A percentile compares a stretch with the other conserved stretches of the same genome.
phyloP scores from a whole-genome alignment of 768 basidiomycete species.

The Trametes elegans region DNA sequence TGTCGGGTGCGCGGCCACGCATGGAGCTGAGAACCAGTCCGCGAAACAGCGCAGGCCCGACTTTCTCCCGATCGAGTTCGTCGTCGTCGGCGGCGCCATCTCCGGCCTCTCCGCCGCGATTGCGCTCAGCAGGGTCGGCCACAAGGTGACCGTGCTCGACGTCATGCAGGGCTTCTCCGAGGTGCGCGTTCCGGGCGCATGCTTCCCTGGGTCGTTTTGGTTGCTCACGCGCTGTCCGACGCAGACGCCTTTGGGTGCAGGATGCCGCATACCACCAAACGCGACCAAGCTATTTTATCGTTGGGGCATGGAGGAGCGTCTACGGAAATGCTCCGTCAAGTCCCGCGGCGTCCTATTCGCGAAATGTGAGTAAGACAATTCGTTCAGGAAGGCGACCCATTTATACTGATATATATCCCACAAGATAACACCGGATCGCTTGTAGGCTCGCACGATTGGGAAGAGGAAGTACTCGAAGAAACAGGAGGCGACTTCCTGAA shows the following conservation, averaged over 20 bases:
- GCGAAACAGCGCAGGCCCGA: slow-evolving; percentile 8
- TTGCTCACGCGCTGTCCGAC: neutral
- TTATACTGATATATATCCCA: too few relatives aligned
- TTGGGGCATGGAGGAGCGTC: slow-evolving; percentile 51
- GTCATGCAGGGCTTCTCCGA: slow-evolving; percentile 25
- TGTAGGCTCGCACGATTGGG: slow-evolving; percentile 46
- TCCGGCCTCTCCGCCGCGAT: slow-evolving; percentile 37
- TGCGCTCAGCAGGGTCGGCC: slow-evolving; percentile 35
- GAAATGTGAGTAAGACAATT: slow-evolving; percentile 11
- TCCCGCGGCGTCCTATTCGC: slow-evolving; percentile 25
- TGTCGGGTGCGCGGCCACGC: neutral
- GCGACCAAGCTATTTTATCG: slow-evolving; percentile 52
- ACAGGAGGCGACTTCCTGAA: slow-evolving; percentile 47
- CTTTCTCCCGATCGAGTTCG: slow-evolving; percentile 29
- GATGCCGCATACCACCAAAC: slow-evolving; percentile 53
- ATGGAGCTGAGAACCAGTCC: neutral
- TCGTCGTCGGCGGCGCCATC: slow-evolving; percentile 34
- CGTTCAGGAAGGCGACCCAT: too few relatives aligned
- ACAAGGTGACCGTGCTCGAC: slow-evolving; percentile 36
- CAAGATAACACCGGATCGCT: slow-evolving; percentile 45
- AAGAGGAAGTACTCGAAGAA: slow-evolving; percentile 45
- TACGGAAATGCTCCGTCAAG: slow-evolving; percentile 34
- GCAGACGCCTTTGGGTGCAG: slow-evolving; percentile 27
- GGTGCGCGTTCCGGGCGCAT: slow-evolving; percentile 20
- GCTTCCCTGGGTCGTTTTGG: neutral